Conservation (phyloP, 768 basidiomycete species). For the Phaeolepiota aurea region DNA sequence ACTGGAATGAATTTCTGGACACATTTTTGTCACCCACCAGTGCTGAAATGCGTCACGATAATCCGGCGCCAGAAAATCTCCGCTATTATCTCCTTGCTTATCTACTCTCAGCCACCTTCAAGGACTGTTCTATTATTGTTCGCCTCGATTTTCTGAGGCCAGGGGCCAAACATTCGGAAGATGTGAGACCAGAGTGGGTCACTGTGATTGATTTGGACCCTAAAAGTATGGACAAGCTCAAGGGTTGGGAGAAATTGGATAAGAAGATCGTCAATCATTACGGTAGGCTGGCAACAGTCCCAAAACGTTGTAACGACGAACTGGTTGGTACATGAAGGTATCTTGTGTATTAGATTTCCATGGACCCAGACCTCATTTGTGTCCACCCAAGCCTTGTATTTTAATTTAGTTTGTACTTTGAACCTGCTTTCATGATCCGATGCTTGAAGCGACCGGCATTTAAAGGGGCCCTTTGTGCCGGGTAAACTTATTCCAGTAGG, state of each 20-base stretch:
- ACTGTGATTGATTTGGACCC: conserved; percentile 83
- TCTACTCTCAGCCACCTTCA: conserved; percentile 88
- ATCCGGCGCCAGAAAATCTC: conserved; percentile 33
- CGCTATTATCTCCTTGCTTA: conserved; percentile 66
- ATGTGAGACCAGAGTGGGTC: conserved; percentile 24
- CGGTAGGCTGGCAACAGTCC: conserved; percentile 5
- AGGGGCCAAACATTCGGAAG: conserved; percentile 6
- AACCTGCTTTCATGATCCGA: no score
- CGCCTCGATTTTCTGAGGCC: conserved; percentile 22
- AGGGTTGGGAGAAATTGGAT: conserved; percentile 71
- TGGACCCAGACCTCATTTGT: no score
- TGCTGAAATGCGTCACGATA: conserved; percentile 22
- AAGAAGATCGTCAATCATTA: conserved; percentile 37
- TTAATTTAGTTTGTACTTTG: not conserved
- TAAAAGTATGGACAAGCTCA: conserved; percentile 59
- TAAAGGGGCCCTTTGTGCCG: no score
- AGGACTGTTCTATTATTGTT: conserved; percentile 76
- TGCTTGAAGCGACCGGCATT: no score
- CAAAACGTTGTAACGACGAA: conserved; percentile 17
- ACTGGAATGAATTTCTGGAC: conserved; percentile 60
- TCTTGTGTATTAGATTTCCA: not conserved
- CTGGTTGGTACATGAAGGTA: not conserved
- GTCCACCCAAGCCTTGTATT: not conserved
- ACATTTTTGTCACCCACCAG: conserved; percentile 32
- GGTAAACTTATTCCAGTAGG: no score